Base-by-base conservation (phyloP, 345 rosid genomes). In the Erodium maritimum region DNA sequence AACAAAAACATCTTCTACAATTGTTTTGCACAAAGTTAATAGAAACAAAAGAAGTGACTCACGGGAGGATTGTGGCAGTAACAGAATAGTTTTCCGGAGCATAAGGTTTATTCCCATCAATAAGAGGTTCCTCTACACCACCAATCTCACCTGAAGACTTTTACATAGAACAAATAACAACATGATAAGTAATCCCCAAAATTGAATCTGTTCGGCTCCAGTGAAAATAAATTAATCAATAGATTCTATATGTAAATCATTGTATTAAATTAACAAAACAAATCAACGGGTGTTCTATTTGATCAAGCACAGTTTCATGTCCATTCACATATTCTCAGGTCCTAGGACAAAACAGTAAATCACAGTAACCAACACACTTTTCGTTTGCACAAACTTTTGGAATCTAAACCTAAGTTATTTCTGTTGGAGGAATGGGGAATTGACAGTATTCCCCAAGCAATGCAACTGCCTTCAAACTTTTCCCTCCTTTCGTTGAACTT, bases 21-120 rank as follows among this genome's bases (percentile, higher is more conserved):
- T 6, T 18, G n/a, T 25, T 48, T 16, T 23, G 13, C 21, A 58
- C 17, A n/a, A n/a, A n/a, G n/a, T n/a, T n/a, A 3, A 37, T 5
- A 20, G 37, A 29, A 58, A 21, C 9, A 17, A 10, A 59, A 46
- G 53, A 20, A 22, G 63, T 19, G 48, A 60, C 87, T 82, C 72
- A 91, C 98, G 98, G 93, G 25, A 83, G 82, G 42, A 86, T 55
- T 0, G 95, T 83, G 19, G 95, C 77, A 53, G 61, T 54, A 67
- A 79, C 65, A 58, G 94, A 81, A 75, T 84, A 91, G 64, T 60
- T 71, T 67, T 91, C 86, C 23, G 80, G 64, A 61, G 24, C 51
- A 51, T 61, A 73, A 59, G 0, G 56, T 62, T 33, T 60, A 29
- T 13, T 12, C 48, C 72, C 79, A 65, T 67, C 73, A 72, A 86